Evolutionary conservation across 2,329 filamentous ascomycete species (phyloP).

Genomic region (Ophiostoma novo-ulmi): DNA sequence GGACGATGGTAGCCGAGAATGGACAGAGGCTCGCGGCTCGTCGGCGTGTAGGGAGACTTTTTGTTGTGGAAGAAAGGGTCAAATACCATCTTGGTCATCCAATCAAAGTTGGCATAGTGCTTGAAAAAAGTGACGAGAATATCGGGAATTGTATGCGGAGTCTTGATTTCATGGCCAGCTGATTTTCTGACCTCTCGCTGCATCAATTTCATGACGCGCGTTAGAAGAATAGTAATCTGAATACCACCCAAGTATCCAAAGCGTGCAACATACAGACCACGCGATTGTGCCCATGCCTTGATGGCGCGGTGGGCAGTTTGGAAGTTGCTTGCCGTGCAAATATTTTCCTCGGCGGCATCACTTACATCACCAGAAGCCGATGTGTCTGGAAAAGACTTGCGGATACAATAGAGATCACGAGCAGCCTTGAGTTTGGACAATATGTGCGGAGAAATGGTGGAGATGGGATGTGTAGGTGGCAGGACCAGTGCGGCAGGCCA

Average conservation of each 20-base stretch:
- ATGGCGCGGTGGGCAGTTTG: slow-evolving; percentile 55
- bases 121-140: slow-evolving; percentile 57
- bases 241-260: slow-evolving; percentile 63
- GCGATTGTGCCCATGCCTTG: slow-evolving; percentile 56
- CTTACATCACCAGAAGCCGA: slow-evolving; percentile 29
- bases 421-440: slow-evolving; percentile 60
- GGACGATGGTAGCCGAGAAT: slow-evolving; percentile 60
- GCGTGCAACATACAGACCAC: slow-evolving; percentile 59
- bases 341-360: not conserved
- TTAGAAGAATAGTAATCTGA: slow-evolving; percentile 58
- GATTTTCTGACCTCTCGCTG: not conserved
- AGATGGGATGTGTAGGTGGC: slow-evolving; percentile 48
- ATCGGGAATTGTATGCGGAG: slow-evolving; percentile 39
- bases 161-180: not conserved
- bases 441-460: slow-evolving; percentile 51
- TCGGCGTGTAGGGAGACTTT: slow-evolving; percentile 49
- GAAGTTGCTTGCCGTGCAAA: slow-evolving; percentile 44
- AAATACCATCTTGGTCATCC: slow-evolving; percentile 49
- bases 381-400: slow-evolving; percentile 54
- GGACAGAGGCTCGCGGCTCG: slow-evolving; percentile 55
- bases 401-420: slow-evolving; percentile 57
- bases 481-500: slow-evolving; percentile 47
- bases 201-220: slow-evolving; percentile 54
- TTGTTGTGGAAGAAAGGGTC: slow-evolving; percentile 55
- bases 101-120: slow-evolving; percentile 59